Evolutionary conservation across 2,329 filamentous ascomycete genomes (phyloP).

Genomic region (Monosporascus sp.): DNA sequence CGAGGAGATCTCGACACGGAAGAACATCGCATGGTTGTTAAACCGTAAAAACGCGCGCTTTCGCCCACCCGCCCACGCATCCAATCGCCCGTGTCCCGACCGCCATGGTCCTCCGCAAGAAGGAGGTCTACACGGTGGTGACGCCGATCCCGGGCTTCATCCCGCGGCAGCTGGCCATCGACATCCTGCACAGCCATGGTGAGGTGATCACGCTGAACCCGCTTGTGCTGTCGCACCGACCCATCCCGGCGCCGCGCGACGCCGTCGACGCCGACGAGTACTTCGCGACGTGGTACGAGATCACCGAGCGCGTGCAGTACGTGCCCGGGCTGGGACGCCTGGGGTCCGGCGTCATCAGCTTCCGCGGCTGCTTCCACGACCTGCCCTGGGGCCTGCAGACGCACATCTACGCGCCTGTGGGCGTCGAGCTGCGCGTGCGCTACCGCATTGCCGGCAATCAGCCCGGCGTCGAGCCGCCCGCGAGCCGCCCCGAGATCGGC

Average conservation of each 20-base stretch:
- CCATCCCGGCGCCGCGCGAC: conserved; percentile 62
- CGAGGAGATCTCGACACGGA: too few species aligned
- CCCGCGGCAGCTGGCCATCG: conserved; percentile 65
- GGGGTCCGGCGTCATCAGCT: conserved; percentile 60
- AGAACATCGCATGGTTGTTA: not conserved
- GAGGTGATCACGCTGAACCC: conserved; percentile 69
- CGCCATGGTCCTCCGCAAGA: conserved; percentile 52
- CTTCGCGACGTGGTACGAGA: conserved; percentile 71
- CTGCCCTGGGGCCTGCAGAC: conserved; percentile 68
- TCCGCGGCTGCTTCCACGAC: conserved; percentile 68
- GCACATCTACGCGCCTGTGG: conserved; percentile 64
- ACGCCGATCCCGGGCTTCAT: conserved; percentile 67
- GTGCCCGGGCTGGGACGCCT: conserved; percentile 61
- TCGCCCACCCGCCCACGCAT: not conserved
- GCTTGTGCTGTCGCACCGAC: conserved; percentile 57
- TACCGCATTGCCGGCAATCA: conserved; percentile 66
- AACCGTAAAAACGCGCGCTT: not conserved
- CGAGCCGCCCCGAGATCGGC: conserved; percentile 55
- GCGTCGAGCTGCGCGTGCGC: conserved; percentile 61
- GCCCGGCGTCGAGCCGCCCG: conserved; percentile 57
- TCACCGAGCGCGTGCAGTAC: conserved; percentile 63
- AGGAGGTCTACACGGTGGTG: conserved; percentile 61
- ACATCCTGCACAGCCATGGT: conserved; percentile 65
- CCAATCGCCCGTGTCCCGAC: not conserved
- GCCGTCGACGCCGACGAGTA: conserved; percentile 61